Conservation (phyloP, 306 rosid species). For the Citrullus amarus region DNA sequence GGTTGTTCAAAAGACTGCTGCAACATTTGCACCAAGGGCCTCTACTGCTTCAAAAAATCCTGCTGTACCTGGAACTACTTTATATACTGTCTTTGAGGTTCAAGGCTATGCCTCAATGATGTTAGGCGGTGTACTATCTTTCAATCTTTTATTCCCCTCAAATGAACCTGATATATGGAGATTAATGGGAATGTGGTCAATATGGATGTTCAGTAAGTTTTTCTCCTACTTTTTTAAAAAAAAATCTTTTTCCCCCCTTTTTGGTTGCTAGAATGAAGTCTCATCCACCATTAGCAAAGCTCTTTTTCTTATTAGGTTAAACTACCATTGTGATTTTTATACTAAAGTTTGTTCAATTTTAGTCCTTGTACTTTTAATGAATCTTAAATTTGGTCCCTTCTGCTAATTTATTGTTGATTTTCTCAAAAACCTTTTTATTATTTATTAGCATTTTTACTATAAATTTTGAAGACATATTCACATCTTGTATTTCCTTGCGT, state of each 20-base stretch:
- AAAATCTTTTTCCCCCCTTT: background rate
- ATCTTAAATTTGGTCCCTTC: no score
- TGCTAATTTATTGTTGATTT: no score
- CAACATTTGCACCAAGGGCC: slow-evolving; percentile 98
- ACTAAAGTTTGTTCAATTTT: no score
- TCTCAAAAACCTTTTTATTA: background rate
- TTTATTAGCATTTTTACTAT: no score
- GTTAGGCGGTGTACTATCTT: slow-evolving; percentile 82
- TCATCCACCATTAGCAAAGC: background rate
- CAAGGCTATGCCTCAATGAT: slow-evolving; percentile 85
- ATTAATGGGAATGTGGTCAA: slow-evolving; percentile 99
- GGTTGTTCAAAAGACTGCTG: slow-evolving; percentile 96
- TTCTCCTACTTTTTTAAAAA: background rate
- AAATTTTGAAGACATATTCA: no score
- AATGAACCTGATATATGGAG: slow-evolving; percentile 94
- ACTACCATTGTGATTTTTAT: no score
- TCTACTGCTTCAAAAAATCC: slow-evolving; percentile 82
- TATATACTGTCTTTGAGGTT: slow-evolving; percentile 88
- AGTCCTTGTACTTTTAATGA: no score
- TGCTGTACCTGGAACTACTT: slow-evolving; percentile 68
- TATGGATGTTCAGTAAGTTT: slow-evolving; percentile 96
- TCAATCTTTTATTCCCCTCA: slow-evolving; percentile 84
- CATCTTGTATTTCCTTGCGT: background rate
- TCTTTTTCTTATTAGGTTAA: background rate
- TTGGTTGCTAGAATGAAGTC: background rate